phyloP scores from a whole-genome alignment of 2,329 filamentous ascomycete species.

The Trichophyton mentagrophytes region DNA sequence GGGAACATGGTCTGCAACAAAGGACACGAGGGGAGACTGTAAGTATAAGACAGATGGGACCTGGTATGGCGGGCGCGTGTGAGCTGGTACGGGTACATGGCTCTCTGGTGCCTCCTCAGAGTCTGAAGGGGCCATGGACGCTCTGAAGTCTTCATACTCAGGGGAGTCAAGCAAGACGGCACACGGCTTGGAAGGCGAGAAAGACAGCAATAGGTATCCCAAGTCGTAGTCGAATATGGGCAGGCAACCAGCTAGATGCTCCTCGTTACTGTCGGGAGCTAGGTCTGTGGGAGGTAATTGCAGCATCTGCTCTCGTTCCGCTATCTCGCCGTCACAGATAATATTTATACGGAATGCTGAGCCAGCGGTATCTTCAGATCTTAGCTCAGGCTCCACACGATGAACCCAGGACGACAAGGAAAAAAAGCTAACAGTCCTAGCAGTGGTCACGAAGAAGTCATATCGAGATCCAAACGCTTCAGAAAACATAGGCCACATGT shows the following conservation, averaged over 20 bases:
- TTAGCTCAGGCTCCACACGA: slow-evolving; percentile 45
- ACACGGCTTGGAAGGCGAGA: slow-evolving; percentile 35
- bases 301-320: slow-evolving; percentile 38
- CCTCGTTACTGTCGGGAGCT: slow-evolving; percentile 14
- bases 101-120: slow-evolving; percentile 13
- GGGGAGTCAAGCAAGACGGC: slow-evolving; percentile 42
- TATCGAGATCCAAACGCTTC: slow-evolving; percentile 44
- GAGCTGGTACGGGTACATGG: slow-evolving; percentile 19
- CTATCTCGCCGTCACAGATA: slow-evolving; percentile 41
- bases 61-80: slow-evolving; percentile 32
- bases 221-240: slow-evolving; percentile 44
- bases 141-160: slow-evolving; percentile 20
- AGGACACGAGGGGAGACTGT: slow-evolving; percentile 26
- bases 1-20: slow-evolving; percentile 32
- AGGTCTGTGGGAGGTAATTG: slow-evolving; percentile 14
- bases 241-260: slow-evolving; percentile 37
- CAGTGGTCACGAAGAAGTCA: slow-evolving; percentile 46
- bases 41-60: slow-evolving; percentile 30
- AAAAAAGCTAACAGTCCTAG: slow-evolving; percentile 41
- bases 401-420: slow-evolving; percentile 46
- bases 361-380: slow-evolving; percentile 39
- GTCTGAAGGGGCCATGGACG: slow-evolving; percentile 20
- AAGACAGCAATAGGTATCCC: slow-evolving; percentile 46
- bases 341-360: slow-evolving; percentile 44
- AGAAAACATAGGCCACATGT: slow-evolving; percentile 44